Evolutionary conservation across 345 rosid genomes (phyloP).

Genomic region (Theobroma cacao): DNA sequence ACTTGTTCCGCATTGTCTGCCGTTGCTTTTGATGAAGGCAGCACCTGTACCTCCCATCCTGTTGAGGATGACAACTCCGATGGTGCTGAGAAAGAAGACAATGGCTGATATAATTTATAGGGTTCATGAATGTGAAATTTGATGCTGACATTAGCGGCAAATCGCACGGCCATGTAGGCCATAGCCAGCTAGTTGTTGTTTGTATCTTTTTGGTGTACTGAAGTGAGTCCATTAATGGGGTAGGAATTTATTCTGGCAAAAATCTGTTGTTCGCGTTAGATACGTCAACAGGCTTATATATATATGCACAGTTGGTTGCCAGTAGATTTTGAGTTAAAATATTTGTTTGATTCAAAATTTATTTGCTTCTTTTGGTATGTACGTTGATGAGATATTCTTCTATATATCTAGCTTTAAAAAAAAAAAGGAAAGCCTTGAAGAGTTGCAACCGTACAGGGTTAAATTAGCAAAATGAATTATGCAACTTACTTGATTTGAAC

Average conservation of each 20-base stretch:
- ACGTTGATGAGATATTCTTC: neutral
- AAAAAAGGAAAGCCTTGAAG: too few relatives aligned
- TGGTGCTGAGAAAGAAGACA: neutral
- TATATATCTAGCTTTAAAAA: too few relatives aligned
- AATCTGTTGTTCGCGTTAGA: too few relatives aligned
- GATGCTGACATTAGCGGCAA: conserved; percentile 6
- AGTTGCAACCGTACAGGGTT: too few relatives aligned
- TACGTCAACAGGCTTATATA: too few relatives aligned
- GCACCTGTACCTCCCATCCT: neutral
- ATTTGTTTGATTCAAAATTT: too few relatives aligned
- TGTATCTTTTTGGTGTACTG: neutral
- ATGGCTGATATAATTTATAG: neutral
- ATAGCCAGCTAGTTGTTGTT: neutral
- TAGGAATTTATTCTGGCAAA: neutral
- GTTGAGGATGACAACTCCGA: neutral
- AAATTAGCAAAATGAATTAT: too few relatives aligned
- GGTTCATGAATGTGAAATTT: neutral
- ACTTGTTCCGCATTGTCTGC: neutral
- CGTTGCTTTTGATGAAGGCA: neutral
- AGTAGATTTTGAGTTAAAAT: too few relatives aligned
- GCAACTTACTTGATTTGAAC: too few relatives aligned
- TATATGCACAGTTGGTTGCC: too few relatives aligned
- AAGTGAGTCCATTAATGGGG: neutral
- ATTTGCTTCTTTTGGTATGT: too few relatives aligned
- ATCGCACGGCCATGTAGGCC: neutral